Evolutionary conservation across 179 eudicot species (phyloP).

Genomic region (Beta macrorhiza): DNA sequence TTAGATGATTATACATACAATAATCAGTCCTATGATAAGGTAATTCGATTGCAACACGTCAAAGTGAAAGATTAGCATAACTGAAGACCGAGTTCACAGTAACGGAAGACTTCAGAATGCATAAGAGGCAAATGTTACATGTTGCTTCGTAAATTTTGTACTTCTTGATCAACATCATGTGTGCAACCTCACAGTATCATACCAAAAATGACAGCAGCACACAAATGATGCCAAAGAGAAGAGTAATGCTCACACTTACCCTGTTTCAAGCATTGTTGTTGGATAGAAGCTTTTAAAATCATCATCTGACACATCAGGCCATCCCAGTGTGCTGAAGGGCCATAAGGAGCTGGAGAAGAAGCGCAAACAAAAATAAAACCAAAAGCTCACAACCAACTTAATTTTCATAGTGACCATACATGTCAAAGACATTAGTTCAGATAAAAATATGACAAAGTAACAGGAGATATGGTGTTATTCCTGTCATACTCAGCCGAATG

Average conservation of each 20-base stretch:
- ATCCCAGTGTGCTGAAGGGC: constrained; percentile 99
- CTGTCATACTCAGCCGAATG: neutral
- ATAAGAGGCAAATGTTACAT: too few relatives aligned
- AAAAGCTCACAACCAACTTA: neutral
- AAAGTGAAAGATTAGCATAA: too few relatives aligned
- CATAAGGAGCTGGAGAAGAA: constrained; percentile 64
- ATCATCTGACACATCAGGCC: constrained; percentile 86
- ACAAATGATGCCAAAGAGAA: neutral
- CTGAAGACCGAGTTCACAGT: too few relatives aligned
- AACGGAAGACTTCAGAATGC: too few relatives aligned
- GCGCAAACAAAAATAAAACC: constrained; percentile 12
- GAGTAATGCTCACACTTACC: constrained; percentile 42
- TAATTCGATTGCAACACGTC: too few relatives aligned
- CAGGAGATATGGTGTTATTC: neutral
- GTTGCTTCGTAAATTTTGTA: too few relatives aligned
- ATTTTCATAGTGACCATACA: neutral
- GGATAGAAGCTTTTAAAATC: constrained; percentile 84
- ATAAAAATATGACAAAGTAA: neutral
- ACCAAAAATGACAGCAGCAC: neutral
- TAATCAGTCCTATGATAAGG: too few relatives aligned
- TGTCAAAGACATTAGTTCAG: neutral
- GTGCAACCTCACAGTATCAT: neutral
- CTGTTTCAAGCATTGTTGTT: constrained; percentile 94
- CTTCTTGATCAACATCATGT: too few relatives aligned
- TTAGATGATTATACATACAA: too few relatives aligned